phyloP scores from a whole-genome alignment of 2,329 filamentous ascomycete species.

The Aspergillus transmontanensis region DNA sequence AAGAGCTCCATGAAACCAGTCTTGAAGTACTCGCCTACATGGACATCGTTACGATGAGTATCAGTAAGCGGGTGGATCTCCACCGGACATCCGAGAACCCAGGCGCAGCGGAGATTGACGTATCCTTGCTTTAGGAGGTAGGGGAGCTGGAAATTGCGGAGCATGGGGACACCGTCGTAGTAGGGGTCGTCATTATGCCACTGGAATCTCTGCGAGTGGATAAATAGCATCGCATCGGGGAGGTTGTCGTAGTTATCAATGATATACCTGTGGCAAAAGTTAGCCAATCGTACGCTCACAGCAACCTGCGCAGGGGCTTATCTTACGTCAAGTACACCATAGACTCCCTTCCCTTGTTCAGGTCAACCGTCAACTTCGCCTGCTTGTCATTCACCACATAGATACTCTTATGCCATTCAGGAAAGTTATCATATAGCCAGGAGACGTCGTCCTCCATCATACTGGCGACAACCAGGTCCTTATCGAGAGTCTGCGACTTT shows the following conservation, averaged over 20 bases:
- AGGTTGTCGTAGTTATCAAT: conserved; percentile 46
- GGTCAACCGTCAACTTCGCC: conserved; percentile 52
- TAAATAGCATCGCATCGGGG: conserved; percentile 45
- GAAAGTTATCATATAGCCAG: conserved; percentile 42
- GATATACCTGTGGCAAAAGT: conserved; percentile 36
- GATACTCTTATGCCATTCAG: conserved; percentile 55
- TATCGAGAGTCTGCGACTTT: conserved; percentile 21
- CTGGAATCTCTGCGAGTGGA: conserved; percentile 44
- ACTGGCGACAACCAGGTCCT: conserved; percentile 44
- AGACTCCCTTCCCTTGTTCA: conserved; percentile 47
- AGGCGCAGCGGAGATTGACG: conserved; percentile 57
- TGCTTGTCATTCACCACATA: conserved; percentile 57
- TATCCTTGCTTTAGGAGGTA: conserved; percentile 55
- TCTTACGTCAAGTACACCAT: conserved; percentile 49
- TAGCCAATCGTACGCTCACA: background rate
- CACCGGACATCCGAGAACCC: conserved; percentile 54
- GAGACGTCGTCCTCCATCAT: conserved; percentile 43
- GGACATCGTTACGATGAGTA: conserved; percentile 46
- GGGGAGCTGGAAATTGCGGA: conserved; percentile 52
- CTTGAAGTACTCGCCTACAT: conserved; percentile 53
- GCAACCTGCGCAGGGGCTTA: background rate
- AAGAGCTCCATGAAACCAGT: conserved; percentile 55
- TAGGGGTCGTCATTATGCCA: conserved; percentile 57
- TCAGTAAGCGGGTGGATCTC: conserved; percentile 53
- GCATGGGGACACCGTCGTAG: conserved; percentile 53